Conservation (phyloP, 164 flowering plant genomes). For the Aristolochia californica region DNA sequence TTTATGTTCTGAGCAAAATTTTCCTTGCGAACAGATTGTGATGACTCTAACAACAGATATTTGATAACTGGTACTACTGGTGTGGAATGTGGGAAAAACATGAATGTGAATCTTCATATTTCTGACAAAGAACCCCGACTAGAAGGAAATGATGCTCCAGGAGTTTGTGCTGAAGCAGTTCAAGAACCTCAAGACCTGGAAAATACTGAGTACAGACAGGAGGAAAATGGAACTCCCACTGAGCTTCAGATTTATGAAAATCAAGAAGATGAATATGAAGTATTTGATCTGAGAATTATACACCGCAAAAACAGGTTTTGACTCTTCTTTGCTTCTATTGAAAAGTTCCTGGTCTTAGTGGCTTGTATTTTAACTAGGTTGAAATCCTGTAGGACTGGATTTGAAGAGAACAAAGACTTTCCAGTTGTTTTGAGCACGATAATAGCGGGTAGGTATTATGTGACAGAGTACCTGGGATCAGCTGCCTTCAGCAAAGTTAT, state of each 20-base stretch:
- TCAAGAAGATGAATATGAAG: constrained; percentile 63
- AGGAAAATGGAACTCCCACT: constrained; percentile 24
- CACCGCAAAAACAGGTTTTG: constrained; percentile 84
- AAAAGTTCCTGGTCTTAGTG: constrained; percentile 1
- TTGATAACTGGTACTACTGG: not conserved
- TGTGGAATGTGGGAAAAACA: constrained; percentile 11
- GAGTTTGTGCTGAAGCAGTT: constrained; percentile 17
- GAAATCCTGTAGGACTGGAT: constrained; percentile 71
- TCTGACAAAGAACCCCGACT: constrained; percentile 17
- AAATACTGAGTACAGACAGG: constrained; percentile 19
- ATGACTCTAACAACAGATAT: too few relatives aligned
- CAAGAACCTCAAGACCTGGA: constrained; percentile 21
- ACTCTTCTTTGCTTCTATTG: not conserved
- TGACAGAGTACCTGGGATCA: constrained; percentile 80
- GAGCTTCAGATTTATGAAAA: constrained; percentile 29
- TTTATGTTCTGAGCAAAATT: too few relatives aligned
- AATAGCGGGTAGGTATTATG: constrained; percentile 73
- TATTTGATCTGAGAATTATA: constrained; percentile 69
- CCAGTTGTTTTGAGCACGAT: constrained; percentile 61
- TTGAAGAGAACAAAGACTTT: constrained; percentile 82
- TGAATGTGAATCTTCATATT: constrained; percentile 10
- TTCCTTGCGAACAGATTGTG: too few relatives aligned
- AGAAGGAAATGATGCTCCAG: constrained; percentile 11
- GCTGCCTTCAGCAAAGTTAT: constrained; percentile 94
- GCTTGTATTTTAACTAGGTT: constrained; percentile 9